phyloP scores from a whole-genome alignment of 345 rosid species.

The Ricinus communis region DNA sequence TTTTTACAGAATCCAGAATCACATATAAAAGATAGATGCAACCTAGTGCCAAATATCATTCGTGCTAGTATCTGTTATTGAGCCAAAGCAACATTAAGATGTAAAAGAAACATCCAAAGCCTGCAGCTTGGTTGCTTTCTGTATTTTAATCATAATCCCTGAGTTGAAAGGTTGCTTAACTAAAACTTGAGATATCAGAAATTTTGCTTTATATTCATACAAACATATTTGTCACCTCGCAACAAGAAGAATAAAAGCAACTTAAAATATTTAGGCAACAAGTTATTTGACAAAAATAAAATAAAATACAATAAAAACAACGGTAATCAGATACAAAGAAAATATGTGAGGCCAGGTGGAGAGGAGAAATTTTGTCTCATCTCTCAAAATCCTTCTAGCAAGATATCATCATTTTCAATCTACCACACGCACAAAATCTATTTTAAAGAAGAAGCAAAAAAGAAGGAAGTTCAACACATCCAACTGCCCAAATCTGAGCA shows the following conservation, averaged over 20 bases:
- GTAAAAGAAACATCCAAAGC: not conserved
- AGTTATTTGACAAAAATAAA: too few relatives aligned
- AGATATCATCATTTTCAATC: not conserved
- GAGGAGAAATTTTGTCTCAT: not conserved
- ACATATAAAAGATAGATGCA: conserved; percentile 6
- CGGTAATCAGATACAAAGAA: not conserved
- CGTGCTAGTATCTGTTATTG: not conserved
- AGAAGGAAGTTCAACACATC: not conserved
- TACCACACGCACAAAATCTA: not conserved
- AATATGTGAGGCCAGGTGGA: too few relatives aligned
- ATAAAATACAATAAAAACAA: not conserved
- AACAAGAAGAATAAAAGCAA: not conserved
- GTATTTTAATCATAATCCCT: not conserved
- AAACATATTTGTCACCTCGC: not conserved
- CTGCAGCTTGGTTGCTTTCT: conserved; percentile 2
- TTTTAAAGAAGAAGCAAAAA: not conserved
- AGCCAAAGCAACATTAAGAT: not conserved
- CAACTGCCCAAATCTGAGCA: not conserved
- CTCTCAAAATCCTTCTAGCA: not conserved
- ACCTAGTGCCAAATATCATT: not conserved
- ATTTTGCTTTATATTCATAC: not conserved
- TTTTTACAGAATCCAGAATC: not conserved
- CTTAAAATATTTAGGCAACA: not conserved
- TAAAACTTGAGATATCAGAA: not conserved
- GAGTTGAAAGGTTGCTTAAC: not conserved